Percentiles rank a stretch among this genome's conserved stretches.
phyloP scores from a whole-genome alignment of 345 rosid species.

The Heritiera fomes region DNA sequence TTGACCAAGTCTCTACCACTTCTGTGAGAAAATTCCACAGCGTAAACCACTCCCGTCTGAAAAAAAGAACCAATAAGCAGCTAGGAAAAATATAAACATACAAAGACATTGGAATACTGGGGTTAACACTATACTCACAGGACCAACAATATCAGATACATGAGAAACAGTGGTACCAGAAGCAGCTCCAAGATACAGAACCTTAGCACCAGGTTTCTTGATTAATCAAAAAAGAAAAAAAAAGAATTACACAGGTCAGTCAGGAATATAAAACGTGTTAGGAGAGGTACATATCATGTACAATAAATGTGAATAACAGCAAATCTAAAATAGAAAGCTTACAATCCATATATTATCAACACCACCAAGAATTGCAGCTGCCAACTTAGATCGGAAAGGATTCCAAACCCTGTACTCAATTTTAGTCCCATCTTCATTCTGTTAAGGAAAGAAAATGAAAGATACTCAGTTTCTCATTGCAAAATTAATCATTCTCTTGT shows the following conservation, averaged over 20 bases:
- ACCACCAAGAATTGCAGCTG: conserved; percentile 98
- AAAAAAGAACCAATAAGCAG: conserved; percentile 11
- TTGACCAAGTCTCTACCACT: conserved; percentile 98
- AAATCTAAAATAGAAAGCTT: conserved; percentile 23
- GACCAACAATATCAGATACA: conserved; percentile 95
- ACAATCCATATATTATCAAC: conserved; percentile 96
- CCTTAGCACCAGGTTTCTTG: conserved; percentile 95
- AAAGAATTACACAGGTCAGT: not conserved
- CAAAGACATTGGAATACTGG: not conserved
- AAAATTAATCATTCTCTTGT: not conserved
- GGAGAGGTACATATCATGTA: not conserved
- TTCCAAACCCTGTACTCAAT: conserved; percentile 95
- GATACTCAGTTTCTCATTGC: not conserved
- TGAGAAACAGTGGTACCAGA: conserved; percentile 99
- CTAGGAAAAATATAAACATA: not conserved
- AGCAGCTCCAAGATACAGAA: conserved; percentile 97
- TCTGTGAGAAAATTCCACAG: conserved; percentile 93
- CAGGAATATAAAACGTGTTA: not conserved
- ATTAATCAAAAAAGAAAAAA: not conserved
- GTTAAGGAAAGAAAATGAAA: not conserved
- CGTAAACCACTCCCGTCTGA: conserved; percentile 87
- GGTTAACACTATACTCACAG: conserved; percentile 46
- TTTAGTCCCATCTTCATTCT: conserved; percentile 95
- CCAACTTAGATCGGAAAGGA: conserved; percentile 95
- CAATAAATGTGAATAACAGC: not conserved